A percentile compares a stretch with the other conserved stretches of the same genome.
phyloP scores from a whole-genome alignment of 805 yeast genomes.

The Debaryomyces tyrocola region DNA sequence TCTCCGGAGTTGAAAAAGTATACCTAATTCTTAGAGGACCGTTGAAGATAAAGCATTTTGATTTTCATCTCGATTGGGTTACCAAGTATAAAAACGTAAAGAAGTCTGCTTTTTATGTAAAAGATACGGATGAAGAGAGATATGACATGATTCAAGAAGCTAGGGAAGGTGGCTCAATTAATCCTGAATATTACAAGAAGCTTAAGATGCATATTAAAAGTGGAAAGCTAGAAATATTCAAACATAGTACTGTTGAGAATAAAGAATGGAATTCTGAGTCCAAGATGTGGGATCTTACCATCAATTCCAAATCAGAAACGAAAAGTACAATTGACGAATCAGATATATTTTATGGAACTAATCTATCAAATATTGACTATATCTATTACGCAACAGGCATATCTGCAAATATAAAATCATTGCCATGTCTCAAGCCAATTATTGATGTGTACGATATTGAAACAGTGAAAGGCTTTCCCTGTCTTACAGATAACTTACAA shows the following conservation, averaged over 20 bases:
- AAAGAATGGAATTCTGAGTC: constrained; percentile 24
- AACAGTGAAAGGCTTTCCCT: constrained; percentile 38
- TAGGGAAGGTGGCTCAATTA: constrained; percentile 46
- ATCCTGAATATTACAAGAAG: constrained; percentile 42
- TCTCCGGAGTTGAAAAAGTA: constrained; percentile 28
- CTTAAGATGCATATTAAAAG: constrained; percentile 26
- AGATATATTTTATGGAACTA: constrained; percentile 3
- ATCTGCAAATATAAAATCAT: constrained; percentile 23
- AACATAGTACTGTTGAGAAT: constrained; percentile 24
- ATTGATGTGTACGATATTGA: constrained; percentile 27
- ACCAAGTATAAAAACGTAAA: constrained; percentile 47
- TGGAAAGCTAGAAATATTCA: constrained; percentile 30
- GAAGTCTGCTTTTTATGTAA: constrained; percentile 43
- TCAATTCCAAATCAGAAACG: constrained; percentile 7
- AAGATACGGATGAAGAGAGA: constrained; percentile 43
- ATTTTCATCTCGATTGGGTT: constrained; percentile 50
- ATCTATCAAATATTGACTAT: constrained; percentile 24
- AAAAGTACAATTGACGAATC: background rate
- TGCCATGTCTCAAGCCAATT: constrained; percentile 31
- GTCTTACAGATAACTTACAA: constrained; percentile 44
- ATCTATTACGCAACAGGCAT: constrained; percentile 46
- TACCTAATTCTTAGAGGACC: constrained; percentile 36
- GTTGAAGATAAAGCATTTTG: constrained; percentile 46
- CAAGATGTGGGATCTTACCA: constrained; percentile 22
- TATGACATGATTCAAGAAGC: constrained; percentile 41